Evolutionary conservation across 2,329 filamentous ascomycete genomes (phyloP).

Genomic region (Colletotrichum ledebouriae): DNA sequence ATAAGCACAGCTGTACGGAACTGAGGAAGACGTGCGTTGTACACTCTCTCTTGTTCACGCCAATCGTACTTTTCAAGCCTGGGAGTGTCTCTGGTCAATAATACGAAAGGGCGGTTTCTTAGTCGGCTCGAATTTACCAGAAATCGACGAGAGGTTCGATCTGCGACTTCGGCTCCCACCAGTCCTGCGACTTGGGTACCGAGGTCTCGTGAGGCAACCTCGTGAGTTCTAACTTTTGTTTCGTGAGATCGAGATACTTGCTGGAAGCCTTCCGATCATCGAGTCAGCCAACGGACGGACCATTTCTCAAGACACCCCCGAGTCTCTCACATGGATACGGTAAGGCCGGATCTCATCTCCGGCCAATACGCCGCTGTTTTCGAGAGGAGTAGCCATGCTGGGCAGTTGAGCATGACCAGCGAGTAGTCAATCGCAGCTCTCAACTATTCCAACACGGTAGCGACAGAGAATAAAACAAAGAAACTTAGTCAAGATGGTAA

Average conservation of each 20-base stretch:
- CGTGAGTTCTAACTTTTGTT: conserved; percentile 75
- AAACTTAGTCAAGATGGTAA: not conserved
- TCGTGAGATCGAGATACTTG: conserved; percentile 76
- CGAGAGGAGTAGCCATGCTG: conserved; percentile 27
- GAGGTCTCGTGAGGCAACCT: conserved; percentile 72
- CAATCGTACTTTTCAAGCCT: conserved; percentile 78
- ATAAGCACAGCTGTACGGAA: conserved; percentile 69
- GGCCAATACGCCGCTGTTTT: conserved; percentile 35
- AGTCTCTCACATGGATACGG: conserved; percentile 66
- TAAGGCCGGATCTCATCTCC: conserved; percentile 66
- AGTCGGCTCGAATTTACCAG: conserved; percentile 60
- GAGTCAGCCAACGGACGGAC: not conserved
- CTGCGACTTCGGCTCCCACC: conserved; percentile 71
- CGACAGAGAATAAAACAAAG: not conserved
- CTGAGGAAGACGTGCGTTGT: conserved; percentile 73
- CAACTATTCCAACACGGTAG: not conserved
- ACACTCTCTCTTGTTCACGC: conserved; percentile 68
- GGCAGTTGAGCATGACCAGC: not conserved
- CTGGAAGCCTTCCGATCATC: conserved; percentile 65
- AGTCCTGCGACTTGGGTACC: conserved; percentile 61
- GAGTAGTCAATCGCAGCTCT: not conserved
- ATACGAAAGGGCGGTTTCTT: not conserved
- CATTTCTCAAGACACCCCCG: conserved; percentile 47
- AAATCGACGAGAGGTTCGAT: conserved; percentile 76
- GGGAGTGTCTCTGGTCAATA: not conserved